Percentiles rank a stretch among this genome's conserved stretches.
These are phyloP conservation scores for Pythium aquatile DNA, from an alignment of 352 stramenopile species.

Conservation along the genomic window DNA sequence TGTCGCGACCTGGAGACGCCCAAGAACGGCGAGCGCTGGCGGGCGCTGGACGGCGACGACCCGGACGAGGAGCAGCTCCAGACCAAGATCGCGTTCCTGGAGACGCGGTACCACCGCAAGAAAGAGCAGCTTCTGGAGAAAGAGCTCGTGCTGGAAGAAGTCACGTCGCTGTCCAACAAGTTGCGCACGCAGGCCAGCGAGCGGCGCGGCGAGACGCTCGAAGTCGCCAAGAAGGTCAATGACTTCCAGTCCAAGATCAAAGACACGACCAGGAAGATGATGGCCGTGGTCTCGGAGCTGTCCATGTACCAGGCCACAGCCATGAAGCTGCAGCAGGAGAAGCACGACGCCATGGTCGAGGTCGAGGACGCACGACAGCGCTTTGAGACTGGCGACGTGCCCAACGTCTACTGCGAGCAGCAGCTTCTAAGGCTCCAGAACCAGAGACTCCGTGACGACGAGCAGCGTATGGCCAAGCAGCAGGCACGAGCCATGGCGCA, in stretches of 20 bases:
- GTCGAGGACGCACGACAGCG: slow-evolving; percentile 65
- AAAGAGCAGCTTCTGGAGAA: slow-evolving; percentile 94
- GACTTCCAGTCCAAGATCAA: slow-evolving; percentile 90
- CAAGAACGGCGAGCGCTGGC: slow-evolving; percentile 86
- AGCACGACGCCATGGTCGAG: slow-evolving; percentile 66
- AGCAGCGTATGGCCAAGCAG: slow-evolving; percentile 41
- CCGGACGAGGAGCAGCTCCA: slow-evolving; percentile 86
- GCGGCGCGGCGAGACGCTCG: slow-evolving; percentile 73
- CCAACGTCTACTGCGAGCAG: slow-evolving; percentile 76
- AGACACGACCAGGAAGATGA: slow-evolving; percentile 92
- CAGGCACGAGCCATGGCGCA: slow-evolving; percentile 37
- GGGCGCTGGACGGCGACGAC: slow-evolving; percentile 86
- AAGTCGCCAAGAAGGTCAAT: slow-evolving; percentile 89
- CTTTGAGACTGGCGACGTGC: slow-evolving; percentile 61
- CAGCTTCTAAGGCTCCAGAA: slow-evolving; percentile 63
- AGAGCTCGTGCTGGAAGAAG: slow-evolving; percentile 93
- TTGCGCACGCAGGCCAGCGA: slow-evolving; percentile 75
- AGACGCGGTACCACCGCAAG: slow-evolving; percentile 88
- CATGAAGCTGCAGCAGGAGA: slow-evolving; percentile 93
- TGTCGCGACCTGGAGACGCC: slow-evolving; percentile 91
- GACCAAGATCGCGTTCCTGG: slow-evolving; percentile 81
- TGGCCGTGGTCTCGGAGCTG: slow-evolving; percentile 93
- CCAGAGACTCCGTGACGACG: slow-evolving; percentile 51
- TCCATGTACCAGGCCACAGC: slow-evolving; percentile 95
- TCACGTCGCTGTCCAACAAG: slow-evolving; percentile 86